A percentile compares a stretch with the other conserved stretches of the same genome.
These are phyloP conservation scores for Aspergillus cristatus DNA, from an alignment of 495 filamentous ascomycete genomes.

Conservation along the genomic window DNA sequence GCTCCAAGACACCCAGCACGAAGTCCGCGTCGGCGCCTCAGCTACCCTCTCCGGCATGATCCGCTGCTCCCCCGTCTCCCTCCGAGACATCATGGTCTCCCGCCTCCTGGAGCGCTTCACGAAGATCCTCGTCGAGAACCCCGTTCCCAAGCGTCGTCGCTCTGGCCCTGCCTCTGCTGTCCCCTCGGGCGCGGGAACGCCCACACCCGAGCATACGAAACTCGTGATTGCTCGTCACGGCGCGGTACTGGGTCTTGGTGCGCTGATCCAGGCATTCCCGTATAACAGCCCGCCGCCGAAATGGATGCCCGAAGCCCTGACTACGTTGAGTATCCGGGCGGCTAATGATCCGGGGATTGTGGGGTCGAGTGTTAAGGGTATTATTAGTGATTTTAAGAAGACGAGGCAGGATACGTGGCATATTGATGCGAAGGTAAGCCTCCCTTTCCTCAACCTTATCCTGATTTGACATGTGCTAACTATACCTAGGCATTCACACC, in stretches of 20 bases:
- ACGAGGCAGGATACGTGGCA: slow-evolving; percentile 98
- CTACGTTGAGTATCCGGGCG: slow-evolving; percentile 73
- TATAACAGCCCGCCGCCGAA: slow-evolving; percentile 84
- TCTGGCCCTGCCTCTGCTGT: slow-evolving; percentile 29
- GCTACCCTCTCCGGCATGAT: slow-evolving; percentile 96
- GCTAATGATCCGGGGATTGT: slow-evolving; percentile 87
- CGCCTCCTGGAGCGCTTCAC: slow-evolving; percentile 73
- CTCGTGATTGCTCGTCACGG: slow-evolving; percentile 79
- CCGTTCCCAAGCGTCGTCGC: slow-evolving; percentile 53
- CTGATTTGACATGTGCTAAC: slow-evolving; percentile 19
- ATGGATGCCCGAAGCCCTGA: slow-evolving; percentile 92
- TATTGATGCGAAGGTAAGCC: slow-evolving; percentile 84
- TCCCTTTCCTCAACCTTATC: background rate
- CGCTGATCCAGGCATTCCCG: slow-evolving; percentile 92
- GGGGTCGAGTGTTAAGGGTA: slow-evolving; percentile 93
- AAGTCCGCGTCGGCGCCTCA: slow-evolving; percentile 87
- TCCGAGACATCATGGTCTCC: slow-evolving; percentile 67
- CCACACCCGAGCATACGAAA: slow-evolving; percentile 75
- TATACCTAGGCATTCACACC: slow-evolving; percentile 68
- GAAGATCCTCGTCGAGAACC: slow-evolving; percentile 64
- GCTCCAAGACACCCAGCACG: slow-evolving; percentile 84
- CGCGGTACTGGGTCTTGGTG: slow-evolving; percentile 84
- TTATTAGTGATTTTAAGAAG: slow-evolving; percentile 97
- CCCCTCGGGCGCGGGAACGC: slow-evolving; percentile 56
- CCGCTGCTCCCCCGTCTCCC: slow-evolving; percentile 77